Percentiles rank a stretch among this genome's conserved stretches.
Conservation (phyloP, 2,329 filamentous ascomycete species). For the Corniculantispora saksenae region DNA sequence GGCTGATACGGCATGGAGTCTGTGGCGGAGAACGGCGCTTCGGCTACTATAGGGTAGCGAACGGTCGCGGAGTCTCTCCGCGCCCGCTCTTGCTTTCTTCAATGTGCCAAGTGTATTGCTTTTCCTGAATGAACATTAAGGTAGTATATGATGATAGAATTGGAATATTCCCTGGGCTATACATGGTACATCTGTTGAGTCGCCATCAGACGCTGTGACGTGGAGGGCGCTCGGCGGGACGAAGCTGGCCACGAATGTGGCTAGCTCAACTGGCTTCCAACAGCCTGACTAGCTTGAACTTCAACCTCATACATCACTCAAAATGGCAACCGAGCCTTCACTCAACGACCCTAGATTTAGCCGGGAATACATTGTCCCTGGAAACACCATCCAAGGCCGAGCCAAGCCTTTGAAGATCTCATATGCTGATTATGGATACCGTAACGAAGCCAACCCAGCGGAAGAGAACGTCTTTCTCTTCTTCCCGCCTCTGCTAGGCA, state of each 20-base stretch:
- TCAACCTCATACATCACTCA: background rate
- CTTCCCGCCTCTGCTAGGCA: conserved; percentile 31
- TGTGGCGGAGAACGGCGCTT: too few species aligned
- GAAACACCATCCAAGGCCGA: conserved; percentile 20
- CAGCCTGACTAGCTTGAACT: background rate
- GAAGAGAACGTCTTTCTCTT: conserved; percentile 32
- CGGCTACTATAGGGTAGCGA: too few species aligned
- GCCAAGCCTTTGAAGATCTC: conserved; percentile 20
- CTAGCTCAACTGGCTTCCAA: background rate
- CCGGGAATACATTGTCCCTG: conserved; percentile 25
- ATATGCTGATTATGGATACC: conserved; percentile 36
- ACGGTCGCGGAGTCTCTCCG: too few species aligned
- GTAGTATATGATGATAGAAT: too few species aligned
- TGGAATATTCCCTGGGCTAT: too few species aligned
- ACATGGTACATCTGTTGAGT: too few species aligned
- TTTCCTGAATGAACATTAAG: too few species aligned
- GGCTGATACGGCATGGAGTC: too few species aligned
- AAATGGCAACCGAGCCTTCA: conserved; percentile 13
- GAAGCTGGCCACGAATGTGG: background rate
- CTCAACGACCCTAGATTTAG: conserved; percentile 27
- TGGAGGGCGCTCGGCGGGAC: too few species aligned
- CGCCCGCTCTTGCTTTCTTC: too few species aligned
- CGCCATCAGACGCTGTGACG: too few species aligned
- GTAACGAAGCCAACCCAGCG: conserved; percentile 27
- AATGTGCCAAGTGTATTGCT: too few species aligned